phyloP scores from a whole-genome alignment of 2,329 filamentous ascomycete genomes.

The Teratosphaeria gauchensis region DNA sequence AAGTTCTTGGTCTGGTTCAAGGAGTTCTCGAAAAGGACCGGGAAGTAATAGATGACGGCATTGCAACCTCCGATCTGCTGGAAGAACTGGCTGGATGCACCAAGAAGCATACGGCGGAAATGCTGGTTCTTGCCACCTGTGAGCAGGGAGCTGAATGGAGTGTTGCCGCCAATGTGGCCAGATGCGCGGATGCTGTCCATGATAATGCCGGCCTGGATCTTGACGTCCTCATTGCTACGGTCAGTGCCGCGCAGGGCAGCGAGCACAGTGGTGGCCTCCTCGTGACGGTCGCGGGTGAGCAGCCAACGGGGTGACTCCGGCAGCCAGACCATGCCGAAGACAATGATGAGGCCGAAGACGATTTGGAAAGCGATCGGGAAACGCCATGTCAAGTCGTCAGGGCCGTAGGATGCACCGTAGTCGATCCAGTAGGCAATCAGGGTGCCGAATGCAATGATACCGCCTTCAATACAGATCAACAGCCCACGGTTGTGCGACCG shows the following conservation, averaged over 20 bases:
- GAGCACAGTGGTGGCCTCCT: slow-evolving; percentile 41
- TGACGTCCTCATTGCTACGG: slow-evolving; percentile 47
- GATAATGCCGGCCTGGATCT: slow-evolving; percentile 55
- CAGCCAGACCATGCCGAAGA: slow-evolving; percentile 33
- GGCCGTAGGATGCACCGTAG: slow-evolving; percentile 32
- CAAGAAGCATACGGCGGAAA: slow-evolving; percentile 54
- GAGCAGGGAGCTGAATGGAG: slow-evolving; percentile 44
- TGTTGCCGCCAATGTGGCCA: slow-evolving; percentile 31
- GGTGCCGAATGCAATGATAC: slow-evolving; percentile 42
- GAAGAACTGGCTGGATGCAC: slow-evolving; percentile 50
- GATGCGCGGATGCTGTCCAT: slow-evolving; percentile 44
- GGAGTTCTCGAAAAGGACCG: slow-evolving; percentile 36
- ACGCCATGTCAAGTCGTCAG: slow-evolving; percentile 35
- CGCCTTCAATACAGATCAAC: slow-evolving; percentile 51
- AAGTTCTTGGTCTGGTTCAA: slow-evolving; percentile 39
- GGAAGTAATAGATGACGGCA: slow-evolving; percentile 37
- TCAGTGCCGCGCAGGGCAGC: slow-evolving; percentile 40
- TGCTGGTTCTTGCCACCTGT: slow-evolving; percentile 57
- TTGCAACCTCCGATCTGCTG: slow-evolving; percentile 44
- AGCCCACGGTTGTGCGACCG: slow-evolving; percentile 49
- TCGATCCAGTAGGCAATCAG: slow-evolving; percentile 43
- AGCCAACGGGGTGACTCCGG: slow-evolving; percentile 40
- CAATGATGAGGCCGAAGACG: slow-evolving; percentile 38
- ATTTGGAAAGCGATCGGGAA: slow-evolving; percentile 47
- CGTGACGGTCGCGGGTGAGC: slow-evolving; percentile 34